Base-by-base conservation (phyloP, 768 basidiomycete genomes). In the Termitomyces sp. region DNA sequence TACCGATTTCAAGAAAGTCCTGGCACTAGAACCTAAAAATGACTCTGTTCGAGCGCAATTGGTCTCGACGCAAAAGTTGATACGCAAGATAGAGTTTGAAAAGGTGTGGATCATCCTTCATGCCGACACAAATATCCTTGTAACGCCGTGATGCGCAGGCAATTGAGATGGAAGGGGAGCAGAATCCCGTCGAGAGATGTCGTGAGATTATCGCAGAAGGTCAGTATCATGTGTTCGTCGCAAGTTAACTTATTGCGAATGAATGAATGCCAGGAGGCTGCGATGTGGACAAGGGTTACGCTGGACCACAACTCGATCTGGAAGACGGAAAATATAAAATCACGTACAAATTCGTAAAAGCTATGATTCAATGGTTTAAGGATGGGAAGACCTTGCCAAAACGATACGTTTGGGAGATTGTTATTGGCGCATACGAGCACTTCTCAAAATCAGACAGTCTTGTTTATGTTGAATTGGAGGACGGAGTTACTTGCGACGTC, bases 401-500 rank as follows among this genome's bases (percentile, higher is more conserved):
- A 71, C 81, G 95, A 71, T 89, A 94, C 59, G 94, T 88, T 27
- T 98, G 94, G 95, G 94, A 98, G 74, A 98, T 99, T 63, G 81
- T 95, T 23, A 77, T 99, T 16, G 94, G 91, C 10, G 94, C 92
- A 59, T 82, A 90, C 68, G 80, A 83, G 19, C 76, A 82, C 19
- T 87, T 98, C 65, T 76, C 77, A 16, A 81, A 86, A 63, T 92
- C 95, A 65, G 84, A 89, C 58, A 94, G 86, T 61, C 63, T 99
- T 65, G 92, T 95, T 16, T 82, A 89, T 51, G 79, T 95, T 23
- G 73, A 80, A 49, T 71, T 99, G 23, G 78, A 81, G 27, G 86
- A 93, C 14, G 95, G 89, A 0, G 77, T 86, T 54, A 94, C 87
- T 0, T 85, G 89, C 67, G 95, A 98, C 72, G 87, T 99, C 55